phyloP scores from a whole-genome alignment of 1,284 basidiomycete species.

The Ustilago curta region DNA sequence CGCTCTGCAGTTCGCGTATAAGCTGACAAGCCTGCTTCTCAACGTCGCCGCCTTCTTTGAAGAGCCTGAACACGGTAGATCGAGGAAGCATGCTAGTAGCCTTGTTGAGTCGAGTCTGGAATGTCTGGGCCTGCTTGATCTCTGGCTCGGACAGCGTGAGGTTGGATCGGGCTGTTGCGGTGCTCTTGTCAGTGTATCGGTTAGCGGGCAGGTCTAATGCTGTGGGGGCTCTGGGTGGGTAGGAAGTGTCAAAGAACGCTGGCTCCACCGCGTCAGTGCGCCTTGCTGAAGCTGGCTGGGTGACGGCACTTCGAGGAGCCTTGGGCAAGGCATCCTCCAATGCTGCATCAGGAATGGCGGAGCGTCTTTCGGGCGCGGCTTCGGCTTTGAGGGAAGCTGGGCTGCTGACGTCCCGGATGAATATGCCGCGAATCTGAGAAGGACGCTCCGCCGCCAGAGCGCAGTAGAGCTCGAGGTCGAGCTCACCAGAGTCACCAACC shows the following conservation, averaged over 20 bases:
- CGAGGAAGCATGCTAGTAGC: constrained; percentile 47
- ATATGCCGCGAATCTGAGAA: constrained; percentile 55
- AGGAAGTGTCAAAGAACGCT: constrained; percentile 40
- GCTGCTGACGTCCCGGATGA: constrained; percentile 62
- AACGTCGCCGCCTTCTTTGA: constrained; percentile 44
- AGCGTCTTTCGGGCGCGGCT: background rate
- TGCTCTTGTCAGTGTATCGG: constrained; percentile 16
- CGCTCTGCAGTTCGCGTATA: constrained; percentile 43
- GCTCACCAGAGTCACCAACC: constrained; percentile 65
- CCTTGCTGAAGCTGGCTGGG: constrained; percentile 19
- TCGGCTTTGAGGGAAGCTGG: constrained; percentile 4
- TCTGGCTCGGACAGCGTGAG: constrained; percentile 38
- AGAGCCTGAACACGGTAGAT: constrained; percentile 49
- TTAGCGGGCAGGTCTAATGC: constrained; percentile 25
- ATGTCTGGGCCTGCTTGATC: constrained; percentile 36
- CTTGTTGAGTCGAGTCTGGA: constrained; percentile 41
- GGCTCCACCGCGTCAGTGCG: constrained; percentile 11
- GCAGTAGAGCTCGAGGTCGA: constrained; percentile 65
- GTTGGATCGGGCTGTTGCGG: constrained; percentile 3
- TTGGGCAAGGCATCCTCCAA: constrained; percentile 16
- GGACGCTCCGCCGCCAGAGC: constrained; percentile 61
- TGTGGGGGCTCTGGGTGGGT: constrained; percentile 27
- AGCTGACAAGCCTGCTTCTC: constrained; percentile 38
- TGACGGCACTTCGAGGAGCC: constrained; percentile 26
- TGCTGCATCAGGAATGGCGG: background rate